phyloP scores from a whole-genome alignment of 176 grass and related monocot genomes.

The Phoenix dactylifera region DNA sequence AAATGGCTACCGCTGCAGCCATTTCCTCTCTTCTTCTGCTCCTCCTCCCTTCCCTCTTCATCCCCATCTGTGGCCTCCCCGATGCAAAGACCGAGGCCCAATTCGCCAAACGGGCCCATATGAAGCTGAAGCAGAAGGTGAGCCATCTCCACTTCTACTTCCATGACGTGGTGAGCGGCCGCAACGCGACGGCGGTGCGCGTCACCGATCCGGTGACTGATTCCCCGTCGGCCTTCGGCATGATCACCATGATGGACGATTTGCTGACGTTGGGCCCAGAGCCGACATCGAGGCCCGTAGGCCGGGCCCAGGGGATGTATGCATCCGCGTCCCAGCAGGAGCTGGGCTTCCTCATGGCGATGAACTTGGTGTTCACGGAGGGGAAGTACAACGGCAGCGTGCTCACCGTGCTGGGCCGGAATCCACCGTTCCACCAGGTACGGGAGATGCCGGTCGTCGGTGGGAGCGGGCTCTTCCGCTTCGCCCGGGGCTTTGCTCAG shows the following conservation, averaged over 20 bases:
- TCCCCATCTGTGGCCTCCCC: too few relatives aligned
- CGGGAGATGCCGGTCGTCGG: constrained; percentile 80
- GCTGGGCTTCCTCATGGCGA: constrained; percentile 40
- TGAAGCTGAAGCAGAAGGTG: not conserved
- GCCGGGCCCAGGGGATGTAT: constrained; percentile 69
- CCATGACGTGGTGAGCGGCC: constrained; percentile 41
- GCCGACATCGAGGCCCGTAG: constrained; percentile 22
- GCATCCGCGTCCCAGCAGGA: constrained; percentile 26
- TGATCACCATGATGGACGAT: constrained; percentile 63
- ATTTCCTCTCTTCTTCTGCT: constrained; percentile 5
- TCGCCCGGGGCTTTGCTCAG: constrained; percentile 44
- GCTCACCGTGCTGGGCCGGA: constrained; percentile 40
- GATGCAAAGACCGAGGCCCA: too few relatives aligned
- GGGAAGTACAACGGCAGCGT: constrained; percentile 64
- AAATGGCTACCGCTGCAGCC: too few relatives aligned
- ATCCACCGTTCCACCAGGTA: constrained; percentile 29
- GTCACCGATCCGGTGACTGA: constrained; percentile 30
- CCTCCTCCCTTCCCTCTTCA: not conserved
- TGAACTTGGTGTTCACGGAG: constrained; percentile 66
- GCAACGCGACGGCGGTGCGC: constrained; percentile 31
- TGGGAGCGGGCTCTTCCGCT: constrained; percentile 48
- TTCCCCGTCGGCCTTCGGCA: constrained; percentile 40
- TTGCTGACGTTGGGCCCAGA: constrained; percentile 29
- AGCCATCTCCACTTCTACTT: constrained; percentile 53
- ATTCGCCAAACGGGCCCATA: too few relatives aligned